Evolutionary conservation across 768 basidiomycete genomes (phyloP), one percentile per base, ranked within the genome.

Genomic region (Termitomyces sp.): DNA sequence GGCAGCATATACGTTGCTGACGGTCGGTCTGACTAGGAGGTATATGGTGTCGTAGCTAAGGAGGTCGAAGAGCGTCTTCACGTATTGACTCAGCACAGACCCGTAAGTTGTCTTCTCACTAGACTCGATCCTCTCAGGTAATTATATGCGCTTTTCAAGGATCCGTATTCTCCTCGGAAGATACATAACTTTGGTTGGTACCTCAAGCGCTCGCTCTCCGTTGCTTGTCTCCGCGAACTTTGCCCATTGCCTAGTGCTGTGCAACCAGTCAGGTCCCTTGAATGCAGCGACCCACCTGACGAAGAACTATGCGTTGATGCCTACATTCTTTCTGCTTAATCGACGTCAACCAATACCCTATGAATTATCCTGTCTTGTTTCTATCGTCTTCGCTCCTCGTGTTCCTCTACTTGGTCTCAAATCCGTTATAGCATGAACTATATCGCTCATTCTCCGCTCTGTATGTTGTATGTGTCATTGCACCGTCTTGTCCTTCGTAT

Each of bases 201-300:
- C 62, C 70, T 77, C 53, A 78, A 77, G 60, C 71, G 72, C 30
- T 75, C 75, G 6, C 73, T 76, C 41, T 77, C 76, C 32, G 62
- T 74, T 35, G 67, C 68, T 4, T 72, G 69, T 55, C 59, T 78
- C 43, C 72, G 71, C 30, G 76, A 78, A 63, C 68, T 77, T 46
- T 58, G 63, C 7, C 58, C 60, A 14, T 41, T 50, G 14, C 58
- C 57, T 51, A 54, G n/a, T 20, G 51, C 35, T 28, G 41, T 47
- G 30, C 49, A 56, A n/a, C 43, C 52, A 49, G 26, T 44, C 12
- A 51, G 33, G 23, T 43, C 36, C n/a, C 49, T 35, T 36, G 59
- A 56, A 48, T 46, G 44, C 18, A 33, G 48, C 48, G 59, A 58
- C 23, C 41, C 53, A 6, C 54, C 36, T 14, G 20, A 26, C 0